Evolutionary conservation across 2,329 filamentous ascomycete species (phyloP).

Genomic region (Pseudogymnoascus sp.): DNA sequence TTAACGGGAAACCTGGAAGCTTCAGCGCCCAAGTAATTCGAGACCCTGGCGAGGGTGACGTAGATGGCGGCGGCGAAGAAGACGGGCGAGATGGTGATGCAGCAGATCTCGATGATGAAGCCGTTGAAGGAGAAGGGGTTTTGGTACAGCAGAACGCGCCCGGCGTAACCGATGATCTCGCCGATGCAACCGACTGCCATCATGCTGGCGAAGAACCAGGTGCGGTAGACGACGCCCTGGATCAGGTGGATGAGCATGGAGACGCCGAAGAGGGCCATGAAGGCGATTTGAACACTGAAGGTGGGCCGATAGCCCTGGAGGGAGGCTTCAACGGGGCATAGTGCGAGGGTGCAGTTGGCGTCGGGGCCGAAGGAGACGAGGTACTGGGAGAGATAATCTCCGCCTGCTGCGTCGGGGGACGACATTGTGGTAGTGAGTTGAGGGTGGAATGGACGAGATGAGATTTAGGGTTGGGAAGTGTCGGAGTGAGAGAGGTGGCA

Average conservation of each 20-base stretch:
- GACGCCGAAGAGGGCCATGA: conserved; percentile 43
- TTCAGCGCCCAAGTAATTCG: conserved; percentile 40
- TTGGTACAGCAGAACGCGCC: conserved; percentile 46
- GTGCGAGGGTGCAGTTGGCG: conserved; percentile 29
- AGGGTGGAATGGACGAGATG: conserved; percentile 10
- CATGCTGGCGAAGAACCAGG: conserved; percentile 30
- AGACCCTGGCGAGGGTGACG: conserved; percentile 47
- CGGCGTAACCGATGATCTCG: conserved; percentile 54
- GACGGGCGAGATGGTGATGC: conserved; percentile 56
- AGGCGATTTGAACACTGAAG: conserved; percentile 45
- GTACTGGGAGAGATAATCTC: conserved; percentile 10
- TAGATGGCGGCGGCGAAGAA: conserved; percentile 59
- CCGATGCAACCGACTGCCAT: conserved; percentile 46
- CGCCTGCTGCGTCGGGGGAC: background rate
- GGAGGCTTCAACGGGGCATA: conserved; percentile 30
- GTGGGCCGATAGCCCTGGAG: conserved; percentile 48
- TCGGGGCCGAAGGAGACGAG: conserved; percentile 14
- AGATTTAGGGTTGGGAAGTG: conserved; percentile 1
- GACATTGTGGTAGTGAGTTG: conserved; percentile 12
- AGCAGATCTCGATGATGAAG: conserved; percentile 52
- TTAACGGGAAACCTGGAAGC: conserved; percentile 41
- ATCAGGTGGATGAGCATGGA: conserved; percentile 35
- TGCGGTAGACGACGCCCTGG: conserved; percentile 26
- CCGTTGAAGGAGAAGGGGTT: conserved; percentile 43
- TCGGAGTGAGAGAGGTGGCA: conserved; percentile 6